These are phyloP conservation scores for Fusarium sp. DNA, from an alignment of 2,329 filamentous ascomycete genomes.

Conservation along the genomic window DNA sequence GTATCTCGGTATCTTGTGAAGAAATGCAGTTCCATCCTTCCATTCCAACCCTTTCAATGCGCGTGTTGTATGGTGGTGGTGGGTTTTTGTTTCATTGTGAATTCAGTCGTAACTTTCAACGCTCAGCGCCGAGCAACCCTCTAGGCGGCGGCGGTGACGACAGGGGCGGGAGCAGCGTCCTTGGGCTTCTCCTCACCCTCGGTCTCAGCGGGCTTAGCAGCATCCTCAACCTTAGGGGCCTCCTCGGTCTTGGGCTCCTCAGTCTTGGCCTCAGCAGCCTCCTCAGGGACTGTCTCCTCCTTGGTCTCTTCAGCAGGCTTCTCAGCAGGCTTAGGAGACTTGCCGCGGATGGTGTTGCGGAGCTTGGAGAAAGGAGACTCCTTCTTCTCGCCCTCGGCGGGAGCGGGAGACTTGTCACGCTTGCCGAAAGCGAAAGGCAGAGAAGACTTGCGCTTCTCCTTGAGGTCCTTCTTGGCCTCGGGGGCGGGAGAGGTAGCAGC, in stretches of 20 bases:
- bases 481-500: conserved; percentile 59
- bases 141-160: conserved; percentile 67
- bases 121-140: conserved; percentile 47
- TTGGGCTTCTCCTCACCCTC: conserved; percentile 60
- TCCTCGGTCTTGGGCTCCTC: conserved; percentile 55
- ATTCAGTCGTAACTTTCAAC: conserved; percentile 45
- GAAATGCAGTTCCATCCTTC: conserved; percentile 68
- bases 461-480: conserved; percentile 73
- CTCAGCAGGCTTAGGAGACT: conserved; percentile 57
- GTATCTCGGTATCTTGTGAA: conserved; percentile 66
- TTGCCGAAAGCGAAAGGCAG: conserved; percentile 80
- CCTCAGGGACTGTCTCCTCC: conserved; percentile 56
- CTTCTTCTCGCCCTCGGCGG: conserved; percentile 72
- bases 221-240: conserved; percentile 67
- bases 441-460: conserved; percentile 88
- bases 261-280: conserved; percentile 56
- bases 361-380: conserved; percentile 72
- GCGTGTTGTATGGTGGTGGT: conserved; percentile 48
- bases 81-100: conserved; percentile 46
- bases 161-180: conserved; percentile 59
- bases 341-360: conserved; percentile 68
- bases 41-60: conserved; percentile 61
- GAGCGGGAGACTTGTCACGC: conserved; percentile 74
- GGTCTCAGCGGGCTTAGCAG: conserved; percentile 54
- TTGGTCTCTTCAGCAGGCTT: conserved; percentile 53